Base-by-base conservation (phyloP, 139 green algal genomes). In the Astrephomene gubernaculifera region DNA sequence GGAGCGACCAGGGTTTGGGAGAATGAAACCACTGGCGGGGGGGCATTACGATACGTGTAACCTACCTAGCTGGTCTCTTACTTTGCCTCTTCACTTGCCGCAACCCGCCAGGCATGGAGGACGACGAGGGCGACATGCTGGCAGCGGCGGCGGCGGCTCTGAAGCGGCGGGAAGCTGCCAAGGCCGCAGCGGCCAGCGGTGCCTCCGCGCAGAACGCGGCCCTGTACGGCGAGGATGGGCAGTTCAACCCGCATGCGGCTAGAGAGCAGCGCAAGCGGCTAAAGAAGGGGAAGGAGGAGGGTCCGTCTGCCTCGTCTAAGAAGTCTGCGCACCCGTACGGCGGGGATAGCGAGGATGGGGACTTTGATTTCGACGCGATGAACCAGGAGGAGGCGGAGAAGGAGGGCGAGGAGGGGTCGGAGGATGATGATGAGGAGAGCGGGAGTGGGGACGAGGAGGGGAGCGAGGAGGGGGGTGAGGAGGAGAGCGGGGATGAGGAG, bases 221-320 rank as follows among this genome's bases (percentile, higher is more conserved):
- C 70, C 90, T 98, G 67, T 98, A 97, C 73, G 64, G 25, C 36
- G 92, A 96, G 65, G 87, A 92, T 4, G 96, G 96, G 31, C 95
- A 98, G 87, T 94, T 93, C 89, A 98, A 98, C 86, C 96, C 96
- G 2, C 90, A 95, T 29, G 86, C 82, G 3, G 94, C 92, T 8
- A 87, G 89, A 25, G 86, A 91, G 17, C 79, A 92, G 29, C 52
- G 65, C 7, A 96, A 96, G 83, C 81, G 71, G 80, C 35, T 44
- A 5, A 95, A 95, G 71, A 92, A 93, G 54, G 64, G 81, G 5
- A 68, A 86, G 60, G 81, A 70, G 22, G 10, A 57, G 39, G 21
- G 29, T 35, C 39, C 38, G 41, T 36, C 57, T 12, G 39, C 33
- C 52, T 53, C 24, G 31, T 21, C 14, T 45, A 67, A 75, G 67